A percentile compares a stretch with the other conserved stretches of the same genome.
phyloP scores from a whole-genome alignment of 805 yeast species.

The Cyberlindnera mrakii region DNA sequence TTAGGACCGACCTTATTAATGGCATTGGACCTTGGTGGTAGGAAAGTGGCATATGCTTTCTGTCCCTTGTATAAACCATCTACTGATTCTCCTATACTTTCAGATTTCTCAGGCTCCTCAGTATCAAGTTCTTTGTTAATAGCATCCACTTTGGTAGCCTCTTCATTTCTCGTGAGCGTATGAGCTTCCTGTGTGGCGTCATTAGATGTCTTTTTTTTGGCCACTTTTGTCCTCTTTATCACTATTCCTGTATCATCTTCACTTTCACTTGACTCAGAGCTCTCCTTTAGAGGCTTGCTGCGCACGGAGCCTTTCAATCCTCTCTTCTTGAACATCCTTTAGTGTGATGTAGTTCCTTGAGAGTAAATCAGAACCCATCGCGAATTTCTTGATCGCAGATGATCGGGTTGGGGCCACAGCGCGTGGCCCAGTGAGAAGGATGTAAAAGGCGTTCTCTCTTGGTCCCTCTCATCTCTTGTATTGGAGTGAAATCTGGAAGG shows the following conservation, averaged over 20 bases:
- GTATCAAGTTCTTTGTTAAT: constrained; percentile 19
- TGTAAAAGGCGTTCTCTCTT: too few species aligned
- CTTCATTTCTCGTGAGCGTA: constrained; percentile 15
- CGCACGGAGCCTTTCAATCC: constrained; percentile 17
- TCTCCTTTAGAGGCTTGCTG: constrained; percentile 6
- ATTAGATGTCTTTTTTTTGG: neutral
- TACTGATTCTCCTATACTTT: constrained; percentile 2
- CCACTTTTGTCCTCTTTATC: constrained; percentile 5
- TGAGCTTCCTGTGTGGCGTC: constrained; percentile 1
- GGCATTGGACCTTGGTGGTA: constrained; percentile 14
- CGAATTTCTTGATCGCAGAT: too few species aligned
- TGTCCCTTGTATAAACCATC: constrained; percentile 26
- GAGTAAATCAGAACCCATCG: too few species aligned
- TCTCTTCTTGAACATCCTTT: constrained; percentile 36
- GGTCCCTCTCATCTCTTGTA: too few species aligned
- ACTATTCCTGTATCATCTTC: constrained; percentile 2
- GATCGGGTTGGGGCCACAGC: too few species aligned
- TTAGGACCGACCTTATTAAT: constrained; percentile 31
- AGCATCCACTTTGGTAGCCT: constrained; percentile 20
- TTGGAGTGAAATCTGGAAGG: too few species aligned
- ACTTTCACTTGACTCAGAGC: constrained; percentile 8
- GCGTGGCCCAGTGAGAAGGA: too few species aligned
- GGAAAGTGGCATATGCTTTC: constrained; percentile 20
- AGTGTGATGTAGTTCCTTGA: neutral
- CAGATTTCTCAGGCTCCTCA: constrained; percentile 11